Conservation (phyloP, 169 alveolate species). For the Plasmodium ovale region DNA sequence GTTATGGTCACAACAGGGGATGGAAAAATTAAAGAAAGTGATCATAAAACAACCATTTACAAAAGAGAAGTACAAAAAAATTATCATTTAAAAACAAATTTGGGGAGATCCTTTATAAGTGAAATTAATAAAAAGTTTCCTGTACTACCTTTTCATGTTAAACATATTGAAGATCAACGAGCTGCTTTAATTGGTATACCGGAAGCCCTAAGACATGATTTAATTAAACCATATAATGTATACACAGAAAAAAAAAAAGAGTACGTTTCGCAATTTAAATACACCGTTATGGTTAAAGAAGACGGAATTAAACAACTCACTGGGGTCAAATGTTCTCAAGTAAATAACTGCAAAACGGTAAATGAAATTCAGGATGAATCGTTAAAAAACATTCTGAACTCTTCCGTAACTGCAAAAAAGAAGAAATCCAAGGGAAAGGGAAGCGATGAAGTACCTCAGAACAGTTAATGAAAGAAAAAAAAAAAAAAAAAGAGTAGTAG, state of each 20-base stretch:
- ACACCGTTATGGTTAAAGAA: constrained; percentile 92
- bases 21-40: constrained; percentile 94
- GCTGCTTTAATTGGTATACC: constrained; percentile 94
- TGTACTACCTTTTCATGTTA: constrained; percentile 88
- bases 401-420: constrained; percentile 24
- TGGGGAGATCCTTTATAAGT: constrained; percentile 94
- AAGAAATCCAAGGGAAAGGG: constrained; percentile 20
- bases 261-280: constrained; percentile 94
- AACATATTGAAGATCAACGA: constrained; percentile 87
- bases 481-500: not conserved
- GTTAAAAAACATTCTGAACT: constrained; percentile 19
- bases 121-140: constrained; percentile 92
- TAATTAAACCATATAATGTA: constrained; percentile 95
- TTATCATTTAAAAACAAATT: constrained; percentile 94
- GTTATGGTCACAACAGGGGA: constrained; percentile 95
- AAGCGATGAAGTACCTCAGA: constrained; percentile 21
- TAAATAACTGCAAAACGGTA: constrained; percentile 50
- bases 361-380: constrained; percentile 55
- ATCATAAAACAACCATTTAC: constrained; percentile 93
- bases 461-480: not conserved
- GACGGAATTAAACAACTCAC: constrained; percentile 90
- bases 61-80: constrained; percentile 95
- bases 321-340: constrained; percentile 79
- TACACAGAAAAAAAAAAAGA: constrained; percentile 92
- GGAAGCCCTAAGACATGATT: constrained; percentile 96